Evolutionary conservation across 164 flowering plant species (phyloP).

Genomic region (Euptelea pleiosperma): DNA sequence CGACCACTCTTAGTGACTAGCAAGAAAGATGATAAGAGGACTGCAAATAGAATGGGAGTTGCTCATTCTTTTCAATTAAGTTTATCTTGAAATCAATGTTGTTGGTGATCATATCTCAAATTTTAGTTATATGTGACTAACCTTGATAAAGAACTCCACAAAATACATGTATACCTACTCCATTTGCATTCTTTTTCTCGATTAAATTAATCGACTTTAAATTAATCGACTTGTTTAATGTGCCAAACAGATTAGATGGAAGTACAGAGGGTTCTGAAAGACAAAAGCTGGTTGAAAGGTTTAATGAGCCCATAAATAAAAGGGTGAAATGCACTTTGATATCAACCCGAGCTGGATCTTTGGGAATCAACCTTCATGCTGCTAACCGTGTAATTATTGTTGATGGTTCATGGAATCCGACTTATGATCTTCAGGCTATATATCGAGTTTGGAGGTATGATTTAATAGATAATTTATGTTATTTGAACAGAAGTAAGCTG

Average conservation of each 20-base stretch:
- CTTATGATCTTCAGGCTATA: slow-evolving; percentile 97
- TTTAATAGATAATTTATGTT: background rate
- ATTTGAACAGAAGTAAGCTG: background rate
- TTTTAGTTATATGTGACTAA: too few species aligned
- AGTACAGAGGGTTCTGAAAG: slow-evolving; percentile 82
- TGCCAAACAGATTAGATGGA: slow-evolving; percentile 78
- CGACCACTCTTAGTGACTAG: too few species aligned
- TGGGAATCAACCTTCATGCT: slow-evolving; percentile 94
- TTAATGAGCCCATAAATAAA: slow-evolving; percentile 69
- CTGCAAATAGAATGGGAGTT: too few species aligned
- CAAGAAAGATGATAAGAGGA: too few species aligned
- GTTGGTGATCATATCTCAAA: too few species aligned
- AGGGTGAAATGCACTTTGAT: slow-evolving; percentile 92
- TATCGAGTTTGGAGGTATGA: slow-evolving; percentile 94
- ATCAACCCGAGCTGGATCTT: slow-evolving; percentile 95
- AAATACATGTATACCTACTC: too few species aligned
- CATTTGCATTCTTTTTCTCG: too few species aligned
- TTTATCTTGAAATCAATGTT: too few species aligned
- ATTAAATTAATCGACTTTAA: too few species aligned
- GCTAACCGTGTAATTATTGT: slow-evolving; percentile 95
- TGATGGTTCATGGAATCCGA: slow-evolving; percentile 99
- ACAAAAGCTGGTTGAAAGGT: slow-evolving; percentile 84
- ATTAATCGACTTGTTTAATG: too few species aligned
- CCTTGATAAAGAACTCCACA: too few species aligned
- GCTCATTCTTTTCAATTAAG: too few species aligned